Evolutionary conservation across 768 basidiomycete species (phyloP), one percentile per base, ranked within the genome.

Genomic region (Cystofilobasidium bisporidii): DNA sequence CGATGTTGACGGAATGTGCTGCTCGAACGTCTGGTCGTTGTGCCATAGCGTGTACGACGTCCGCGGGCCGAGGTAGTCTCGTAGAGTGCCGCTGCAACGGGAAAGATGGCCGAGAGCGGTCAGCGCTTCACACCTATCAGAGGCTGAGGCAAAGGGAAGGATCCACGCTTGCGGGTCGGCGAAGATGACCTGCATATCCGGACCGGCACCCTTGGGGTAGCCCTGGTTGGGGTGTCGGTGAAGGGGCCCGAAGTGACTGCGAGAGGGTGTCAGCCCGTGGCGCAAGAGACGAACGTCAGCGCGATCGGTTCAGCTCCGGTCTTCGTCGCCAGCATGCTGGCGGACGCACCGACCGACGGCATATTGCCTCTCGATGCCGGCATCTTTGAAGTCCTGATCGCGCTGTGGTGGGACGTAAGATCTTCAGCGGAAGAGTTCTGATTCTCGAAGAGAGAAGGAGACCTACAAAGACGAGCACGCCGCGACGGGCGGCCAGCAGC

Each of bases 161-260:
- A 56, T 30, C 10, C 30, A 56, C 53, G 53, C 53, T 32, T 56
- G 12, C 6, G 28, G 26, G 30, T 56, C 53, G 2, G 53, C 6
- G 30, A 32, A 56, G 30, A 56, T 56, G 53, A 56, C 53, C 53
- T 56, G 53, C 28, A 56, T 56, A 5, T 56, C 53, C 28, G 53
- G 28, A 15, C 30, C 18, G 2, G 30, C 53, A 11, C 30, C 53
- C 30, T 56, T 56, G 28, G 53, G 53, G 22, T 56, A 56, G 28
- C 53, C 53, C 20, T 56, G 53, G 4, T 11, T 56, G 11, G 53
- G 53, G 20, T 56, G 53, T 9, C 53, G 53, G 18, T 56, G 53
- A 14, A 56, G 30, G 15, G 53, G 53, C 10, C 53, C 53, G 53
- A 30, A 32, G n/a, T 56, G 53, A 2, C 53, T 56, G 53, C 30